These are phyloP conservation scores for Hyphodiscus sp. DNA, from an alignment of 2,329 filamentous ascomycete species.

Conservation along the genomic window DNA sequence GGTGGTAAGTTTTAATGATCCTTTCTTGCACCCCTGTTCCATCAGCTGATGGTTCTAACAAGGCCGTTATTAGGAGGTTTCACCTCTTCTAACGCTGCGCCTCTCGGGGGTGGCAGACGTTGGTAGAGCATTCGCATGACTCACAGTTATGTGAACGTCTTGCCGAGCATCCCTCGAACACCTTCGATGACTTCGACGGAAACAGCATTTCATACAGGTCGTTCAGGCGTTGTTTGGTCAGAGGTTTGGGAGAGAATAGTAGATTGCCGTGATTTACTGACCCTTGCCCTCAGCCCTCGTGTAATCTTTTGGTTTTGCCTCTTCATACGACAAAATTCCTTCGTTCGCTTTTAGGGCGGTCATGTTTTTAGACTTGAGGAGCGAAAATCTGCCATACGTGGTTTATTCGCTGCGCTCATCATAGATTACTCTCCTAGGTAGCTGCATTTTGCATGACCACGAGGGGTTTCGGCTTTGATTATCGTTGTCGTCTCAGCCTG, in stretches of 20 bases:
- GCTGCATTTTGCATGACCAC: not conserved
- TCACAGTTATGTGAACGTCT: conserved; percentile 1
- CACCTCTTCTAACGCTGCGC: conserved; percentile 52
- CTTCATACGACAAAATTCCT: conserved; percentile 19
- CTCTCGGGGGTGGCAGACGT: conserved; percentile 48
- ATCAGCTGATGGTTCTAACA: conserved; percentile 32
- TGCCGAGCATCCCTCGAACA: conserved; percentile 6
- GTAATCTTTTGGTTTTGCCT: conserved; percentile 14
- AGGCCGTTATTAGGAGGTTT: conserved; percentile 39
- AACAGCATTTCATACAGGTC: conserved; percentile 25
- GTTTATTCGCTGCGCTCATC: not conserved
- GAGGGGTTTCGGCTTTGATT: not conserved
- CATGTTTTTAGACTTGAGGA: not conserved
- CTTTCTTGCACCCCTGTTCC: conserved; percentile 23
- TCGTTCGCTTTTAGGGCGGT: conserved; percentile 1
- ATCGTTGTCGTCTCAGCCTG: not conserved
- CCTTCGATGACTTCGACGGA: conserved; percentile 4
- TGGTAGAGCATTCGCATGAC: conserved; percentile 39
- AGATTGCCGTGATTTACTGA: conserved; percentile 20
- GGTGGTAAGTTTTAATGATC: conserved; percentile 34
- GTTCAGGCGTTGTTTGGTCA: conserved; percentile 27
- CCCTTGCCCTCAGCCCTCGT: conserved; percentile 15
- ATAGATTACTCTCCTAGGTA: conserved; percentile 5
- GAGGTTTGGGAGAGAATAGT: conserved; percentile 18
- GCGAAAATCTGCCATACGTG: not conserved